Conservation (phyloP, 169 alveolate genomes). For the Hammondia hammondi region DNA sequence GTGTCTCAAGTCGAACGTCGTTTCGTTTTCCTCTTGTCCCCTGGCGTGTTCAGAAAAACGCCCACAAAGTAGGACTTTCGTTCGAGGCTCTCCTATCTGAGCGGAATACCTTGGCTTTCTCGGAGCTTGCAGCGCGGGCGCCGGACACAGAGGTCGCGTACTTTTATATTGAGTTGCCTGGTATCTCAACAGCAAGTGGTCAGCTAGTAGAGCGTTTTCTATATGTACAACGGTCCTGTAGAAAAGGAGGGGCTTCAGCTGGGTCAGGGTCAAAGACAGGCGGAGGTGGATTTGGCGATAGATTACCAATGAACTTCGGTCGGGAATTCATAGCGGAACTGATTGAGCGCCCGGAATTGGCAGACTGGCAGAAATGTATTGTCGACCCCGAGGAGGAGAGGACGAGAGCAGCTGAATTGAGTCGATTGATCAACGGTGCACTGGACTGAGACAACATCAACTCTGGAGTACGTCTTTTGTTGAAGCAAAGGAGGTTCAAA, state of each 20-base stretch:
- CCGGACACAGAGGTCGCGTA: constrained; percentile 41
- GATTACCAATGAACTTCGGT: constrained; percentile 64
- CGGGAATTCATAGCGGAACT: constrained; percentile 58
- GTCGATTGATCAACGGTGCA: neutral
- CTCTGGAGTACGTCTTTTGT: neutral
- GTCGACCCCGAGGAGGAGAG: constrained; percentile 46
- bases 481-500: neutral
- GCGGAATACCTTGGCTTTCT: neutral
- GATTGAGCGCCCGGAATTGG: constrained; percentile 44
- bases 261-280: constrained; percentile 14
- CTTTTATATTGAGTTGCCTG: constrained; percentile 67
- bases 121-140: constrained; percentile 54
- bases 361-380: constrained; percentile 63
- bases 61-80: constrained; percentile 43
- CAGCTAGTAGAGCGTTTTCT: constrained; percentile 54
- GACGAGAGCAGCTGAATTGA: constrained; percentile 37
- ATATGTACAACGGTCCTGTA: constrained; percentile 35
- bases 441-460: neutral
- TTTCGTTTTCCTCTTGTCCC: neutral
- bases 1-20: neutral
- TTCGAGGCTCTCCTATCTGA: constrained; percentile 21
- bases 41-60: constrained; percentile 48
- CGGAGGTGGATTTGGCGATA: neutral
- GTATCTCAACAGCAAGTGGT: constrained; percentile 64
- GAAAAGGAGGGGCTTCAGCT: neutral